Evolutionary conservation across 2,329 filamentous ascomycete genomes (phyloP).

Genomic region (Allantophomopsis cytisporea): DNA sequence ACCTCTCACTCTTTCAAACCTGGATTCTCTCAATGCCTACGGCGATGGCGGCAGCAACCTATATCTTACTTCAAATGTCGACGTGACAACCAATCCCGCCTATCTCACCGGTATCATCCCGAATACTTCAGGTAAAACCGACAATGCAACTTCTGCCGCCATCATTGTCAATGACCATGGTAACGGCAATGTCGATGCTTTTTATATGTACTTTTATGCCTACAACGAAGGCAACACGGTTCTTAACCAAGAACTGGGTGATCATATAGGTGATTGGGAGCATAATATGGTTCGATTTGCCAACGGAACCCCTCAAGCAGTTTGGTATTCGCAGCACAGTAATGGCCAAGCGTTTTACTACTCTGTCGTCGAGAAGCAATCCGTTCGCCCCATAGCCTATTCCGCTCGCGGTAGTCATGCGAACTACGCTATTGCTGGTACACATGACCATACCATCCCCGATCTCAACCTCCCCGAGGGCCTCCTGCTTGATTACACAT

Average conservation of each 20-base stretch:
- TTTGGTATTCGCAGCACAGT: slow-evolving; percentile 52
- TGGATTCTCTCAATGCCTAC: slow-evolving; percentile 29
- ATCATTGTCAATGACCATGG: slow-evolving; percentile 46
- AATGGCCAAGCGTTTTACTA: slow-evolving; percentile 51
- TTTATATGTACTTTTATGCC: slow-evolving; percentile 22
- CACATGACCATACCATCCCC: slow-evolving; percentile 50
- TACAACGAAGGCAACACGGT: slow-evolving; percentile 19
- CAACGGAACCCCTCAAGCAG: slow-evolving; percentile 34
- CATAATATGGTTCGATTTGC: slow-evolving; percentile 54
- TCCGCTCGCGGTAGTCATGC: slow-evolving; percentile 49
- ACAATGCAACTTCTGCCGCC: slow-evolving; percentile 30
- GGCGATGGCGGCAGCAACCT: slow-evolving; percentile 25
- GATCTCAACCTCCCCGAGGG: slow-evolving; percentile 39
- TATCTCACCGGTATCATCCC: slow-evolving; percentile 40
- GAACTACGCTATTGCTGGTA: slow-evolving; percentile 44
- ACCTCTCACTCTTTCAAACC: slow-evolving; percentile 29
- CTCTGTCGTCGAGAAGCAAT: slow-evolving; percentile 35
- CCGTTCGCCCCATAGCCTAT: slow-evolving; percentile 38
- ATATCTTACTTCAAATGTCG: slow-evolving; percentile 32
- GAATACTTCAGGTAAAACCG: slow-evolving; percentile 32
- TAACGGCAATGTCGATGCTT: slow-evolving; percentile 25
- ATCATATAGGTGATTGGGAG: slow-evolving; percentile 54
- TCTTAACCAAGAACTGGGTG: slow-evolving; percentile 15
- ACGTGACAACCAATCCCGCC: slow-evolving; percentile 27
- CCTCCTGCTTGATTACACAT: slow-evolving; percentile 38